Conservation (phyloP, 805 yeast genomes). For the Yarrowia sp. region DNA sequence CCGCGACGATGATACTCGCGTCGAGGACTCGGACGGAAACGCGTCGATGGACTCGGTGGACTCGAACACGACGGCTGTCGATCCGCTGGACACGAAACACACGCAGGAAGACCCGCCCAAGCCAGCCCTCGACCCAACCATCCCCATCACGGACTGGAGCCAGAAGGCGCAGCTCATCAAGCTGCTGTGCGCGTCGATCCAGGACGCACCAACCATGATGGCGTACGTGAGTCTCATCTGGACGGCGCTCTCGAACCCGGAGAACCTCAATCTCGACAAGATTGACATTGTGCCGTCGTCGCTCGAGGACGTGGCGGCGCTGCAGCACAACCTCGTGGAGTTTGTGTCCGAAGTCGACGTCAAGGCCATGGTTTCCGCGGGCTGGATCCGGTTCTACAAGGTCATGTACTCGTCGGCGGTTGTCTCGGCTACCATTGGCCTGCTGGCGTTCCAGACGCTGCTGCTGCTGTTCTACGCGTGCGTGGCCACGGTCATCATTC, state of each 20-base stretch:
- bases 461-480: slow-evolving; percentile 1
- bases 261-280: slow-evolving; percentile 10
- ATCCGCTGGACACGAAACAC: not conserved
- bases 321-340: not conserved
- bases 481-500: not conserved
- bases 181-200: slow-evolving; percentile 6
- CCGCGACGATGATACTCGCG: not conserved
- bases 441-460: slow-evolving; percentile 1
- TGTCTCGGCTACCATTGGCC: not conserved
- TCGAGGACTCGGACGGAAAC: not conserved
- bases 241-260: slow-evolving; percentile 20
- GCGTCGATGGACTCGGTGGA: not conserved
- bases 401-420: slow-evolving; percentile 8
- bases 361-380: slow-evolving; percentile 10
- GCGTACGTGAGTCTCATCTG: not conserved
- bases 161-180: slow-evolving; percentile 17
- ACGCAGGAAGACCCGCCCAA: not conserved
- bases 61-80: slow-evolving; percentile 2
- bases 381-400: slow-evolving; percentile 19
- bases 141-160: slow-evolving; percentile 26
- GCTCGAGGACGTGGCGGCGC: slow-evolving; percentile 11
- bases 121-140: not conserved
- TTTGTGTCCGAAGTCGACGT: slow-evolving; percentile 5
- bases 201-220: slow-evolving; percentile 23
- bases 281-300: slow-evolving; percentile 15